These are phyloP conservation scores for Blastocystis sp. DNA, from an alignment of 352 stramenopile genomes.

Conservation along the genomic window DNA sequence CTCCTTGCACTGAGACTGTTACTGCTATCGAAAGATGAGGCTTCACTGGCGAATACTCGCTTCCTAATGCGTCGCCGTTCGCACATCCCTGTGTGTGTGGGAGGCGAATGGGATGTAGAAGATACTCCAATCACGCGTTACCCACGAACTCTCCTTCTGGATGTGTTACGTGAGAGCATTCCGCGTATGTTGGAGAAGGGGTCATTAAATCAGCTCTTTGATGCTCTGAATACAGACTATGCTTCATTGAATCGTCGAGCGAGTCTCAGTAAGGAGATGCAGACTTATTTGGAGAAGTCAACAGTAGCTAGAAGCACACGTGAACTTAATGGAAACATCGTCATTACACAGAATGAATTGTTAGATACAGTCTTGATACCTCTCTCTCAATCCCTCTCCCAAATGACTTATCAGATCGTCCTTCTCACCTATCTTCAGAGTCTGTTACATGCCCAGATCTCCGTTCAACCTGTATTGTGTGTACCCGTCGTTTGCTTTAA, in stretches of 20 bases:
- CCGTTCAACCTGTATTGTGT: not conserved
- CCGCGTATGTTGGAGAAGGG: not conserved
- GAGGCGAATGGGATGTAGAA: not conserved
- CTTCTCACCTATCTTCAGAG: constrained; percentile 43
- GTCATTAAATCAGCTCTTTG: not conserved
- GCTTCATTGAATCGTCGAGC: not conserved
- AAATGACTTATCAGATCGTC: not conserved
- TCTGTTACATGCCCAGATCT: not conserved
- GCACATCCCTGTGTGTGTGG: not conserved
- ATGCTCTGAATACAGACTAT: constrained; percentile 28
- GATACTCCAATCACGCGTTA: not conserved
- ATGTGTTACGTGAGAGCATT: not conserved
- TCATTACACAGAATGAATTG: constrained; percentile 34
- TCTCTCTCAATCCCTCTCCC: not conserved
- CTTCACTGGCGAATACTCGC: not conserved
- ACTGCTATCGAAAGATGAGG: not conserved
- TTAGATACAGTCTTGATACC: constrained; percentile 17
- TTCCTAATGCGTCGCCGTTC: constrained; percentile 46
- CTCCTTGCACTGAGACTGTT: not conserved
- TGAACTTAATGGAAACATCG: constrained; percentile 55
- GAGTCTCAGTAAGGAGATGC: not conserved
- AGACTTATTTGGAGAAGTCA: not conserved
- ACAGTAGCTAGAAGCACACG: not conserved
- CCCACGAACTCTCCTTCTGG: constrained; percentile 9
- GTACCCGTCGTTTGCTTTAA: not conserved